A percentile compares a stretch with the other conserved stretches of the same genome.
Conservation (phyloP, 2,329 filamentous ascomycete species). For the Hymenoscyphus fraxineus region DNA sequence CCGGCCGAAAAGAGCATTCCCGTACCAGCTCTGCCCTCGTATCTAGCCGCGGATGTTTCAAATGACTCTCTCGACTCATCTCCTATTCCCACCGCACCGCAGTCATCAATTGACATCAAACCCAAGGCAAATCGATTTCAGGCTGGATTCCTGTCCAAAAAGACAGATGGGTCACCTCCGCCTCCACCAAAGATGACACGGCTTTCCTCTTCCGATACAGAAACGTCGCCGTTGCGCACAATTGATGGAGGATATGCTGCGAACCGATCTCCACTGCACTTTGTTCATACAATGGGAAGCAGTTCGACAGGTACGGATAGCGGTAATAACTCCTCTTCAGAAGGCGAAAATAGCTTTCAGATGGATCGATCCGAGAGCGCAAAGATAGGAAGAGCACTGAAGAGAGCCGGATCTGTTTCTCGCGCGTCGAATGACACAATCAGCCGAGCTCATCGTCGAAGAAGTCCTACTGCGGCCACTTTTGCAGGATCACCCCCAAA, state of each 20-base stretch:
- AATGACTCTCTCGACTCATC: constrained; percentile 45
- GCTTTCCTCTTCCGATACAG: constrained; percentile 52
- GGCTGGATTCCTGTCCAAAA: constrained; percentile 77
- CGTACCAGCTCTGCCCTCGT: constrained; percentile 51
- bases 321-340: constrained; percentile 37
- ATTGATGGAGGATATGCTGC: constrained; percentile 47
- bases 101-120: constrained; percentile 57
- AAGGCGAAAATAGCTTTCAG: constrained; percentile 31
- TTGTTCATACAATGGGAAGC: constrained; percentile 30
- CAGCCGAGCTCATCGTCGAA: constrained; percentile 26
- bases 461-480: constrained; percentile 44
- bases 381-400: constrained; percentile 33
- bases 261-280: constrained; percentile 43
- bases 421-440: constrained; percentile 29
- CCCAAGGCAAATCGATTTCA: constrained; percentile 77
- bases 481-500: constrained; percentile 50
- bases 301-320: constrained; percentile 32
- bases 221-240: constrained; percentile 53
- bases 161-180: constrained; percentile 52
- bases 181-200: constrained; percentile 49
- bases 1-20: constrained; percentile 45
- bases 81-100: constrained; percentile 52
- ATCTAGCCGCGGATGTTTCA: constrained; percentile 38
- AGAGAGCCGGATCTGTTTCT: constrained; percentile 30
- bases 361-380: constrained; percentile 29